A percentile compares a stretch with the other conserved stretches of the same genome.
These are phyloP conservation scores for Cnidoscolus chayamansa DNA, from an alignment of 441 rosid species.

Conservation along the genomic window DNA sequence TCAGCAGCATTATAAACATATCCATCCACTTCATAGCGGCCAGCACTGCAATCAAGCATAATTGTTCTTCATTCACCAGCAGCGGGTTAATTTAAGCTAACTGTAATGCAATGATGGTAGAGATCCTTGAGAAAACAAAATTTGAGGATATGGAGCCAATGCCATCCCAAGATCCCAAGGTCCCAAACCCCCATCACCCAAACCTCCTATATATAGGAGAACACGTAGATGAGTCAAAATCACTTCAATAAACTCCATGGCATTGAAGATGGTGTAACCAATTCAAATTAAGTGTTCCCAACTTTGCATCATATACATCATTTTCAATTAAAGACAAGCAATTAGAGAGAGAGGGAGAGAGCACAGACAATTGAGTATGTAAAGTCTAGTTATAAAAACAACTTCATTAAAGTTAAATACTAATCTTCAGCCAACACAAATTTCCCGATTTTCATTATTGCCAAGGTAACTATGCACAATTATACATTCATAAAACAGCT, in stretches of 20 bases:
- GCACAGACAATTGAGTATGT: background rate
- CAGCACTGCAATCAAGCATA: slow-evolving; percentile 56
- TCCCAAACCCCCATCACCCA: too few relatives aligned
- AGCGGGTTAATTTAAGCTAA: background rate
- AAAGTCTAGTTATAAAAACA: background rate
- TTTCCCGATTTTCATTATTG: background rate
- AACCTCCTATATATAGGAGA: background rate
- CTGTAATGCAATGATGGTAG: background rate
- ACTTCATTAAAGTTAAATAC: background rate
- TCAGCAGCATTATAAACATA: slow-evolving; percentile 83
- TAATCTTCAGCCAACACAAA: background rate
- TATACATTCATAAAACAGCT: background rate
- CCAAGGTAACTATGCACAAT: background rate
- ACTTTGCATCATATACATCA: background rate
- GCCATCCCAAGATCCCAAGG: background rate
- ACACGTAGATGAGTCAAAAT: background rate
- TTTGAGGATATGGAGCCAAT: background rate
- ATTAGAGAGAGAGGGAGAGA: background rate
- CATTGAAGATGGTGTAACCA: background rate
- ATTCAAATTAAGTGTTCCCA: background rate
- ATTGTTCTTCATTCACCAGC: background rate
- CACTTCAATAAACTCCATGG: background rate
- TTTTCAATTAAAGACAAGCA: background rate
- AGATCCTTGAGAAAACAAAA: background rate
- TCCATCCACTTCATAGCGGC: slow-evolving; percentile 98